Conservation (phyloP, 2,329 filamentous ascomycete species). For the Phialophora chinensis region DNA sequence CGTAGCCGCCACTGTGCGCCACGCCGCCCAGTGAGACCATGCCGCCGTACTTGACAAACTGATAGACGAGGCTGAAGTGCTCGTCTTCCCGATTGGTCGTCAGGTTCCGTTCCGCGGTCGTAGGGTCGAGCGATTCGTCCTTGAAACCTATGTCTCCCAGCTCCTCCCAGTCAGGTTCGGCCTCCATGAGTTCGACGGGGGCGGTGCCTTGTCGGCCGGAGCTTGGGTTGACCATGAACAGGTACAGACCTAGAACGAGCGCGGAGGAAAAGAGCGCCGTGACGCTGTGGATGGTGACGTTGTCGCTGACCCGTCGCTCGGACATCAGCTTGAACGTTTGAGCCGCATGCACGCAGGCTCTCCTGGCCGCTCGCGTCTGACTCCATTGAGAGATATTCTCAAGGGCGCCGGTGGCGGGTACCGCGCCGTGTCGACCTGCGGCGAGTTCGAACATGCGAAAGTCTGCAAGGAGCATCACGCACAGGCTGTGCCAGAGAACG, state of each 20-base stretch:
- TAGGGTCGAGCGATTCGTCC: conserved; percentile 22
- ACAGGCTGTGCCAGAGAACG: conserved; percentile 60
- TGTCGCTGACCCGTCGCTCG: conserved; percentile 59
- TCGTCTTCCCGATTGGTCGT: conserved; percentile 40
- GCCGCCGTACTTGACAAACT: conserved; percentile 58
- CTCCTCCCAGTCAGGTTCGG: conserved; percentile 56
- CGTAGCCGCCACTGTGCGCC: conserved; percentile 56
- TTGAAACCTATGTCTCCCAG: conserved; percentile 42
- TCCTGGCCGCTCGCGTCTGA: conserved; percentile 56
- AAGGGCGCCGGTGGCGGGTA: conserved; percentile 55
- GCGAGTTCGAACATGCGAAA: conserved; percentile 60
- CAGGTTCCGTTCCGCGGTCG: conserved; percentile 40
- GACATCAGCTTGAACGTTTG: conserved; percentile 59
- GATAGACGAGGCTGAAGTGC: conserved; percentile 26
- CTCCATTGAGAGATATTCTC: conserved; percentile 60
- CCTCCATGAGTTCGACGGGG: conserved; percentile 54
- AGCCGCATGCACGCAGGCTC: conserved; percentile 59
- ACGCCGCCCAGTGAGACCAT: conserved; percentile 56
- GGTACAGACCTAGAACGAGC: conserved; percentile 59
- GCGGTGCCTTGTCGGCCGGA: conserved; percentile 40
- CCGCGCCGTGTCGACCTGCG: conserved; percentile 57
- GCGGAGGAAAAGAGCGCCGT: conserved; percentile 59
- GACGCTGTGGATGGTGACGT: conserved; percentile 58
- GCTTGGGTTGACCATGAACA: conserved; percentile 53
- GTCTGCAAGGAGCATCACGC: conserved; percentile 59